phyloP scores from a whole-genome alignment of 306 rosid genomes.

The Cicer chorassanicum region DNA sequence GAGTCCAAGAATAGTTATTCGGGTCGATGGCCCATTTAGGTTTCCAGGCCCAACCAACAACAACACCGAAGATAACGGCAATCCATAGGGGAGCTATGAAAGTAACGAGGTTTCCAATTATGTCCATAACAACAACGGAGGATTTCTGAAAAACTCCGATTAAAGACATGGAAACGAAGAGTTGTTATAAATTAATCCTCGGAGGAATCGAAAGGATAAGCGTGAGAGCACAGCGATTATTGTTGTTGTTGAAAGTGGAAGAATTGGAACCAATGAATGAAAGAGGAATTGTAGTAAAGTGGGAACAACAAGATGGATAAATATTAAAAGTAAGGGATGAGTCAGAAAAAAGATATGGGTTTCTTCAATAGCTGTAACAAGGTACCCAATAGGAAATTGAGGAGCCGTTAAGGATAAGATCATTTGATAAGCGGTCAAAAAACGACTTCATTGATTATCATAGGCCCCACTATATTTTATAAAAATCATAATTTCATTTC shows the following conservation, averaged over 20 bases:
- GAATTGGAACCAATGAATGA: constrained; percentile 2
- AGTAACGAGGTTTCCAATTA: constrained; percentile 51
- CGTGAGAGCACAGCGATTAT: constrained; percentile 58
- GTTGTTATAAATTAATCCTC: not conserved
- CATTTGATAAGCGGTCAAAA: constrained; percentile 58
- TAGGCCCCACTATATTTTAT: constrained; percentile 37
- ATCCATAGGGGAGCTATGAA: constrained; percentile 78
- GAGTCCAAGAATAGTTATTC: constrained; percentile 36
- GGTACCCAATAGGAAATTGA: not conserved
- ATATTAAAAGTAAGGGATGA: not conserved
- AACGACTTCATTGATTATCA: constrained; percentile 48
- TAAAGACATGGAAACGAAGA: constrained; percentile 29
- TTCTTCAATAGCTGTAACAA: not conserved
- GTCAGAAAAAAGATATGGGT: constrained; percentile 52
- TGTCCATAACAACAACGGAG: constrained; percentile 38
- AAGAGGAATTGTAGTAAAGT: too few species aligned
- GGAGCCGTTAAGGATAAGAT: constrained; percentile 60
- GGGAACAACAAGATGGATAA: constrained; percentile 14
- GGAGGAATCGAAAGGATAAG: constrained; percentile 14
- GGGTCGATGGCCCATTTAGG: constrained; percentile 80
- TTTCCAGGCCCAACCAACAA: constrained; percentile 95
- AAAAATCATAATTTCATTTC: too few species aligned
- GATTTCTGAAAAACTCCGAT: constrained; percentile 54
- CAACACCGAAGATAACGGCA: constrained; percentile 74
- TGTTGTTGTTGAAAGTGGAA: not conserved